Conservation (phyloP, 1,284 basidiomycete species). For the Rhodotorula sp. region DNA sequence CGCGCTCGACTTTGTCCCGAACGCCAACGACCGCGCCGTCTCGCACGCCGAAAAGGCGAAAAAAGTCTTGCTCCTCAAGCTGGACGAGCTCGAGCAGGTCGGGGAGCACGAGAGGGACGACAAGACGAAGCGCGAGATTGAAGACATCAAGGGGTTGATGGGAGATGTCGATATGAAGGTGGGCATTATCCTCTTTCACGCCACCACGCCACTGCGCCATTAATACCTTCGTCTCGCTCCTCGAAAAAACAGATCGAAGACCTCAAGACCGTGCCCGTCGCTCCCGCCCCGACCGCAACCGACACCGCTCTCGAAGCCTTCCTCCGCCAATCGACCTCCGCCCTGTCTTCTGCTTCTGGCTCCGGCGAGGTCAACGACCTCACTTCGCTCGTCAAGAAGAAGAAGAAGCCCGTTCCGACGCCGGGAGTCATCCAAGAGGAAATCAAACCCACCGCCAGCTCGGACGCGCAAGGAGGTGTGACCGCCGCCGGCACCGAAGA, state of each 20-base stretch:
- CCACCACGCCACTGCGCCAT: rapidly evolving
- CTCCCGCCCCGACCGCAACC: slow-evolving; percentile 32
- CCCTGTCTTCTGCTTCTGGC: slow-evolving; percentile 12
- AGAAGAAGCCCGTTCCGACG: slow-evolving; percentile 35
- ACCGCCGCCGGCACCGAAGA: not conserved
- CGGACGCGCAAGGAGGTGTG: not conserved
- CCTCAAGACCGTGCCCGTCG: slow-evolving; percentile 40
- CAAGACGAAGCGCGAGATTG: slow-evolving; percentile 36
- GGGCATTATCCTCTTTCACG: not conserved
- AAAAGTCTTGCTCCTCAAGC: slow-evolving; percentile 33
- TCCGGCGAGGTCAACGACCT: slow-evolving; percentile 40
- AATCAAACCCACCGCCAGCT: not conserved
- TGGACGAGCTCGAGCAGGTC: slow-evolving; percentile 24
- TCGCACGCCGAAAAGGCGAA: slow-evolving; percentile 44
- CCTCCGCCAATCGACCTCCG: slow-evolving; percentile 23
- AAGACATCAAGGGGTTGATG: slow-evolving; percentile 39
- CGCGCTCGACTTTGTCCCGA: slow-evolving; percentile 43
- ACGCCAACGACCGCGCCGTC: slow-evolving; percentile 35
- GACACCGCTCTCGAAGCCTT: slow-evolving; percentile 36
- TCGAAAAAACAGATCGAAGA: slow-evolving; percentile 42
- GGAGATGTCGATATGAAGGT: slow-evolving; percentile 42
- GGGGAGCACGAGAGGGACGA: slow-evolving; percentile 20
- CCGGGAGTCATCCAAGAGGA: not conserved
- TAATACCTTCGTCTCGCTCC: too few species aligned
- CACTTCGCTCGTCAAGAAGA: slow-evolving; percentile 43